Conservation (phyloP, 257 asterid genomes). For the Dorcoceras hygrometricum region DNA sequence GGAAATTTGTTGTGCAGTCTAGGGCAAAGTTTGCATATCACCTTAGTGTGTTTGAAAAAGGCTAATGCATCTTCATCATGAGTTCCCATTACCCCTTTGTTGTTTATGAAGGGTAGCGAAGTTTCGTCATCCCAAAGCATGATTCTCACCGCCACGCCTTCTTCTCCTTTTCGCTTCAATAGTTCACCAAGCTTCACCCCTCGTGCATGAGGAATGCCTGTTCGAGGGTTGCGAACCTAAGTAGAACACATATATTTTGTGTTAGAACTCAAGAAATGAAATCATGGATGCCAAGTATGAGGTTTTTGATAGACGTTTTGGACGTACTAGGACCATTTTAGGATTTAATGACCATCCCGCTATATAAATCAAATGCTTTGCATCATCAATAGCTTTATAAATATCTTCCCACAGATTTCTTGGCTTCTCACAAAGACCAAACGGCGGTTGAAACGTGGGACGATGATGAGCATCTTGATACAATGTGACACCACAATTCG, state of each 20-base stretch:
- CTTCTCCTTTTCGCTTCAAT: conserved; percentile 73
- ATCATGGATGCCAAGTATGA: background rate
- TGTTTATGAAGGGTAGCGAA: conserved; percentile 68
- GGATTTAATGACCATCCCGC: conserved; percentile 94
- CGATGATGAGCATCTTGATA: conserved; percentile 88
- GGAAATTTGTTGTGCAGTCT: conserved; percentile 72
- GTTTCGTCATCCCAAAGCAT: conserved; percentile 89
- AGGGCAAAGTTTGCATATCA: conserved; percentile 63
- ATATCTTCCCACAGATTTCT: conserved; percentile 80
- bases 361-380: conserved; percentile 74
- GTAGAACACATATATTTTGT: background rate
- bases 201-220: conserved; percentile 61
- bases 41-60: conserved; percentile 76
- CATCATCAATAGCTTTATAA: conserved; percentile 69
- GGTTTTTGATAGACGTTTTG: background rate
- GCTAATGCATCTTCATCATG: conserved; percentile 71
- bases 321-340: conserved; percentile 53
- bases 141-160: conserved; percentile 78
- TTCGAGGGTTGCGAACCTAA: conserved; percentile 70
- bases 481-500: conserved; percentile 54
- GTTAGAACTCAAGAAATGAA: background rate
- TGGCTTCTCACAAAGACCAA: conserved; percentile 36
- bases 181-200: conserved; percentile 84
- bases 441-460: conserved; percentile 52
- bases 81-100: conserved; percentile 83